These are phyloP conservation scores for Termitomyces sp. DNA, from an alignment of 768 basidiomycete species.

Conservation along the genomic window DNA sequence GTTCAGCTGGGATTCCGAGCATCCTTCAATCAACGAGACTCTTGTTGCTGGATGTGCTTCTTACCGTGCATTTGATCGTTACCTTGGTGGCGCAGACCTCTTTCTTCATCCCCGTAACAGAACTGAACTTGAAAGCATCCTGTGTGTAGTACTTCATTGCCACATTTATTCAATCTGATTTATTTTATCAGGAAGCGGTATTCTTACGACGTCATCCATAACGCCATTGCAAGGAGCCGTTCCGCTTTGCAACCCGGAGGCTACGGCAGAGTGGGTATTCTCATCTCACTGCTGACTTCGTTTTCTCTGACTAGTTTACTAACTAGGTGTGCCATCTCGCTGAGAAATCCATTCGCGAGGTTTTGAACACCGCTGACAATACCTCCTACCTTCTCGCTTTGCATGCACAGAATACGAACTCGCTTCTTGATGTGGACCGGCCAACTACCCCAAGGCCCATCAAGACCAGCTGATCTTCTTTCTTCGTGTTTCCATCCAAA, in stretches of 20 bases:
- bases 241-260: conserved; percentile 56
- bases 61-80: conserved; percentile 76
- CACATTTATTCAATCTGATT: conserved; percentile 7
- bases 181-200: conserved; percentile 56
- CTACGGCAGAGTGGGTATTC: conserved; percentile 39
- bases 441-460: conserved; percentile 32
- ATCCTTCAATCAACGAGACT: conserved; percentile 67
- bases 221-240: conserved; percentile 69
- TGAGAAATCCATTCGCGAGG: conserved; percentile 65
- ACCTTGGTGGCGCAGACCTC: conserved; percentile 66
- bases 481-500: conserved; percentile 9
- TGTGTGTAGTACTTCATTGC: conserved; percentile 43
- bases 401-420: conserved; percentile 38
- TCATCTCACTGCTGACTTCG: neutral
- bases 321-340: conserved; percentile 66
- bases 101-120: conserved; percentile 66
- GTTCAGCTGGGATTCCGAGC: conserved; percentile 67
- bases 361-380: conserved; percentile 70
- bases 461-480: conserved; percentile 33
- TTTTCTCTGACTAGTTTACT: neutral
- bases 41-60: conserved; percentile 78
- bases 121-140: conserved; percentile 64
- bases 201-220: conserved; percentile 78
- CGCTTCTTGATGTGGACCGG: conserved; percentile 30
- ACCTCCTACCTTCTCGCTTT: conserved; percentile 60